These are phyloP conservation scores for Diophrys sp. DNA, from an alignment of 73 alveolate genomes.

Conservation along the genomic window DNA sequence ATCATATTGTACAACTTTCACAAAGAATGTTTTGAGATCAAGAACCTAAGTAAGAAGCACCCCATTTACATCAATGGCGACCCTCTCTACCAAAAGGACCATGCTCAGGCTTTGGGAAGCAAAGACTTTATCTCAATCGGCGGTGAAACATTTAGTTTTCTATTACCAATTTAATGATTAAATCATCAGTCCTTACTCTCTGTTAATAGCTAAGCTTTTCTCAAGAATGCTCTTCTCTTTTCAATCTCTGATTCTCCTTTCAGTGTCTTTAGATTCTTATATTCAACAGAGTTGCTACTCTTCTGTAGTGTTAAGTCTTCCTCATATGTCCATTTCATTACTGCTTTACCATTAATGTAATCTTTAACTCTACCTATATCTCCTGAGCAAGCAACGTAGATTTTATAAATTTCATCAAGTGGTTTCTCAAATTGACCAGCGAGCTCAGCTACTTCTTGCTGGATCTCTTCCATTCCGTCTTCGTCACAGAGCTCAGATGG, in stretches of 20 bases:
- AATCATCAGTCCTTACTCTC: too few relatives aligned
- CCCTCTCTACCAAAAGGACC: constrained; percentile 62
- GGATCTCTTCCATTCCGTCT: neutral
- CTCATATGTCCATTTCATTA: neutral
- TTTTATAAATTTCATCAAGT: neutral
- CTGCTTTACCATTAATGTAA: neutral
- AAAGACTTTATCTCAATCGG: constrained; percentile 43
- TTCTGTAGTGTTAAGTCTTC: neutral
- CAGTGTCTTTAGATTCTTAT: neutral
- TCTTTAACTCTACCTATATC: neutral
- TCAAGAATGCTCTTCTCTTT: neutral
- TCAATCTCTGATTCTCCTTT: neutral
- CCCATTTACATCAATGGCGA: constrained; percentile 73
- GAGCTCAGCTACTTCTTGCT: neutral
- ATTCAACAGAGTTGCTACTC: neutral
- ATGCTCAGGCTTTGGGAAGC: constrained; percentile 24
- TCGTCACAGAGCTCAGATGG: neutral
- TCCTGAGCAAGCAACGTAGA: neutral
- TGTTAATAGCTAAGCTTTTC: neutral
- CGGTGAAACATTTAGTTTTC: constrained; percentile 48
- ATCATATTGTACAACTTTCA: constrained; percentile 69
- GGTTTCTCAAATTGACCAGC: neutral
- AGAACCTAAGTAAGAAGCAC: constrained; percentile 66
- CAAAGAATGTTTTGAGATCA: constrained; percentile 67
- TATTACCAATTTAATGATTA: constrained; percentile 36